These are phyloP conservation scores for Colletotrichum limetticola DNA, from an alignment of 2,329 filamentous ascomycete species.

Conservation along the genomic window DNA sequence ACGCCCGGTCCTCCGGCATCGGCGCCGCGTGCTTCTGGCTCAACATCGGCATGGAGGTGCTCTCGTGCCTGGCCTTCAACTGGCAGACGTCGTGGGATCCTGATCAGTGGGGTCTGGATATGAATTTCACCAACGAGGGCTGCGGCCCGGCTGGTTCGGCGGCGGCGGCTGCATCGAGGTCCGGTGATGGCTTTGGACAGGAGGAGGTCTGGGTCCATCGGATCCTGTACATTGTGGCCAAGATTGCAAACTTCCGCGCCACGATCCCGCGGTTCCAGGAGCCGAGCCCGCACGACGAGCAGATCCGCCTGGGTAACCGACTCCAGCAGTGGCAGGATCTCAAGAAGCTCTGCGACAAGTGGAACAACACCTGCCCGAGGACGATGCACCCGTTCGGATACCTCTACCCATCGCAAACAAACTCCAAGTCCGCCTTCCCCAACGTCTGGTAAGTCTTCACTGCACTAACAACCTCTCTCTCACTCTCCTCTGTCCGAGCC, in stretches of 20 bases:
- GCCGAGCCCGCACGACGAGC: conserved; percentile 69
- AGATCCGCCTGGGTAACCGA: conserved; percentile 71
- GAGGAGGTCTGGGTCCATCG: conserved; percentile 91
- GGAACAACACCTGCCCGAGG: conserved; percentile 81
- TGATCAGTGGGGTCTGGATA: conserved; percentile 88
- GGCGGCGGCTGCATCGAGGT: conserved; percentile 45
- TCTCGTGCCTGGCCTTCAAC: conserved; percentile 87
- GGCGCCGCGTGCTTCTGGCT: conserved; percentile 95
- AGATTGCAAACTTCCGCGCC: conserved; percentile 86
- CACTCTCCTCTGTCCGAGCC: neutral
- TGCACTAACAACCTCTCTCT: neutral
- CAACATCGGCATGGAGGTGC: conserved; percentile 89
- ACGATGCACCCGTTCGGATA: conserved; percentile 91
- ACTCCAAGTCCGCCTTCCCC: conserved; percentile 80
- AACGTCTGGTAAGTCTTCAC: conserved; percentile 77
- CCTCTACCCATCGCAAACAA: conserved; percentile 74
- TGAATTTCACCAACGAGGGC: conserved; percentile 67
- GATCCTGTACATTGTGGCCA: conserved; percentile 89
- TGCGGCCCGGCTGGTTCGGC: conserved; percentile 49
- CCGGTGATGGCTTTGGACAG: conserved; percentile 53
- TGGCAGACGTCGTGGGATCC: conserved; percentile 91
- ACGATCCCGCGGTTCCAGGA: conserved; percentile 72
- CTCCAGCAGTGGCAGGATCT: conserved; percentile 82
- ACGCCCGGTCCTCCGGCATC: conserved; percentile 80
- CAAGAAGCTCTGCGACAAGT: conserved; percentile 84